Base-by-base conservation (phyloP, 1,284 basidiomycete genomes). In the Binderoboletus segoi region DNA sequence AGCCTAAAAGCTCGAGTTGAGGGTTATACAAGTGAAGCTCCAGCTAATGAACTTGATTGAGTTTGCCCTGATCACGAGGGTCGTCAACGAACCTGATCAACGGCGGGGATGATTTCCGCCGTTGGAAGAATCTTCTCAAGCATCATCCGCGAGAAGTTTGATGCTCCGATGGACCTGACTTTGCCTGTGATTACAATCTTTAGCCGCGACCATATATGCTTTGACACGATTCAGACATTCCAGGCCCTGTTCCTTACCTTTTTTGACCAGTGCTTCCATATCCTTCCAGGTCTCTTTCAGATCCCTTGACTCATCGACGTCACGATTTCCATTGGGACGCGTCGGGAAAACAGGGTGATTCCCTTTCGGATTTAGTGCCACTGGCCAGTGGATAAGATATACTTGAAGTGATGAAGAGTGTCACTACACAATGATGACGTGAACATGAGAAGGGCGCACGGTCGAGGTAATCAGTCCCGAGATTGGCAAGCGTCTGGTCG, bases 371-470 rank as follows among this genome's bases (percentile, higher is more conserved):
- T 89, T 89, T 62, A 93, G 71, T 24, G 88, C 78, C 37, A 94
- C 77, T 2, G 93, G 93, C 92, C 93, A 94, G 74, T 94, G 91
- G 47, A 94, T 75, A 47, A 93, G 82, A 68, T 89, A 88, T 52
- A 90, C 87, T 58, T 35, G 11, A 33, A 6, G n/a, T 13, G 11
- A 28, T 24, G 15, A 28, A 45, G 6, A 6, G 8, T 0, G 15
- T 61, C 41, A 54, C 12, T 24, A 51, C 13, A 28, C 10, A 37
- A 48, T 3, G 7, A 11, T 1, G 43, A 23, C 13, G 40, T 16
- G 11, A 47, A 26, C 13, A 48, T 18, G 13, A 8, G 32, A 18
- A 47, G 21, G 21, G 75, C 84, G 60, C 64, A 91, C 82, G 71
- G 69, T 94, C 92, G 44, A 94, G 82, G 70, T 93, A 93, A 73